Evolutionary conservation across 345 rosid species (phyloP), one percentile per base, ranked within the genome.

Genomic region (Theobroma cacao): DNA sequence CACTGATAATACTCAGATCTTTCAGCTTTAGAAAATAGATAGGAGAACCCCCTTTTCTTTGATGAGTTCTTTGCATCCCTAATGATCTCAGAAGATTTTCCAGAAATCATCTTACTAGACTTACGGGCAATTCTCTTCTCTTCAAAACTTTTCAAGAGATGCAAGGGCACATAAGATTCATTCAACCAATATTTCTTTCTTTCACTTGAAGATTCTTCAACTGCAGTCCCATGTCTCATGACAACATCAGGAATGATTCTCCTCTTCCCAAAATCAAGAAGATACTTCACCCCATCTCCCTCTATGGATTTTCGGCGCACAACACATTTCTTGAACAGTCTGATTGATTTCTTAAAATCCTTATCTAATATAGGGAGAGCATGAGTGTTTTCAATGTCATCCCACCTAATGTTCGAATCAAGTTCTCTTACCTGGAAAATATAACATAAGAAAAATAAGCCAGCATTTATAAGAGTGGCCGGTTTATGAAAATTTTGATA

Each of bases 231-330:
- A 77, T 90, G 79, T 87, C 82, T 90, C 84, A 55, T 41, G 50
- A 94, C 98, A 71, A 91, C 80, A 20, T 91, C 91, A 33, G 98
- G 99, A 76, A 96, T 80, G 84, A 80, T 83, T 90, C 89, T 96
- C 85, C 99, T 91, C 86, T 94, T 94, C 69, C 99, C 99, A 84
- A 96, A 94, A 87, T 96, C 99, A 82, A 96, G 93, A 85, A 96
- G 98, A 88, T 94, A 96, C 82, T 89, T 96, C 58, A 82, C 84
- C 48, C 70, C 86, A 67, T 85, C 85, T 65, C 86, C 91, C 77
- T 91, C 98, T 22, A 81, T 14, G 75, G 82, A 71, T 85, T 93
- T 96, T 80, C 95, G 85, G 79, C 99, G 97, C 56, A 96, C 77
- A 79, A 92, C 89, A 22, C 84, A 91, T 82, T 96, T 96, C 87